phyloP scores from a whole-genome alignment of 805 yeast species.

The Zygotorulaspora danielsina region DNA sequence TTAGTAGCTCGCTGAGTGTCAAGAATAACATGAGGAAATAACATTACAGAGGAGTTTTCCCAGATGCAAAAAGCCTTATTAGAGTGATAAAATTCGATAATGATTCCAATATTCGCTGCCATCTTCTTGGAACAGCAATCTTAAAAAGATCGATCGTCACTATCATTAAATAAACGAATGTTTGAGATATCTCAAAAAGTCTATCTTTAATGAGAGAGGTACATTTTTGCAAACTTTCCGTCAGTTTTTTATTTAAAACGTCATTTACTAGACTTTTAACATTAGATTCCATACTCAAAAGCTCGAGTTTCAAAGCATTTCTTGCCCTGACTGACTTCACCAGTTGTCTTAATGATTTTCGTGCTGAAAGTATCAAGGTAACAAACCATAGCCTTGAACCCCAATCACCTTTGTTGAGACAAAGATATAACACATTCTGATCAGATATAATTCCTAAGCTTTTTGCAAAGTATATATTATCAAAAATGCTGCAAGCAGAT shows the following conservation, averaged over 20 bases:
- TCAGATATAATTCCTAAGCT: conserved; percentile 30
- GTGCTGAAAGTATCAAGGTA: conserved; percentile 23
- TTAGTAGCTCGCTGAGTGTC: too few species aligned
- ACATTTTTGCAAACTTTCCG: conserved; percentile 12
- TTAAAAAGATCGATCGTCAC: conserved; percentile 23
- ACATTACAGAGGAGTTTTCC: conserved; percentile 6
- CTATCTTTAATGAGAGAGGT: conserved; percentile 15
- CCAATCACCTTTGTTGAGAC: conserved; percentile 26
- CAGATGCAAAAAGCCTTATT: conserved; percentile 18
- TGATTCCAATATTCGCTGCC: conserved; percentile 19
- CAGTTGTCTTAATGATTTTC: conserved; percentile 19
- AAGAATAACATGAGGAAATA: neutral
- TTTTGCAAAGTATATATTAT: conserved; percentile 27
- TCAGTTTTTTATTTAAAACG: conserved; percentile 20
- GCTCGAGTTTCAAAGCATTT: conserved; percentile 16
- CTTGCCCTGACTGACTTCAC: conserved; percentile 13
- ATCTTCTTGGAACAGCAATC: conserved; percentile 13
- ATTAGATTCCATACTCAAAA: conserved; percentile 3
- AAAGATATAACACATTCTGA: conserved; percentile 22
- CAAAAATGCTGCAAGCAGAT: conserved; percentile 26
- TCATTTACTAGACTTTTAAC: conserved; percentile 15
- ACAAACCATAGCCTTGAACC: conserved; percentile 32
- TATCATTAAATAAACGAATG: conserved; percentile 22
- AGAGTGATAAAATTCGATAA: conserved; percentile 25
- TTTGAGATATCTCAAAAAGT: conserved; percentile 28